Evolutionary conservation across 2,329 filamentous ascomycete species (phyloP).

Genomic region (Cercospora berteroae): DNA sequence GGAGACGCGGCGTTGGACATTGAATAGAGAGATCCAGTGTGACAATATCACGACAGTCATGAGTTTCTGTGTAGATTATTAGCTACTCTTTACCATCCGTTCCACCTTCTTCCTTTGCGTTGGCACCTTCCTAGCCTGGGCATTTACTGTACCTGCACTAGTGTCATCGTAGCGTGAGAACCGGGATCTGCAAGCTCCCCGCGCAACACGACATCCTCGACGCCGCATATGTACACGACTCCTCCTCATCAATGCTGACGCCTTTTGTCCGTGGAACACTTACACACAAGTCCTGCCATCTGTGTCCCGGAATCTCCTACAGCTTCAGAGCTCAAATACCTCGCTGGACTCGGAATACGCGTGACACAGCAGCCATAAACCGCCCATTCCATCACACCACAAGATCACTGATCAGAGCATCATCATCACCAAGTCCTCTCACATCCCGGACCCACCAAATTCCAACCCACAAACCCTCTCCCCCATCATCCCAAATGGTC

Average conservation of each 20-base stretch:
- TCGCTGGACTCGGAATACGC: neutral
- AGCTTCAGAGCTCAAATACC: neutral
- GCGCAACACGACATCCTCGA: neutral
- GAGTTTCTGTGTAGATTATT: neutral
- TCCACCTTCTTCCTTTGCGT: neutral
- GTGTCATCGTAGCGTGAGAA: slow-evolving; percentile 3
- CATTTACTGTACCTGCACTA: slow-evolving; percentile 7
- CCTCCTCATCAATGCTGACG: slow-evolving; percentile 1
- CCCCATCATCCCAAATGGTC: slow-evolving; percentile 55
- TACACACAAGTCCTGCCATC: neutral
- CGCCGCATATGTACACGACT: neutral
- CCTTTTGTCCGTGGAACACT: neutral
- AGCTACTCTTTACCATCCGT: neutral
- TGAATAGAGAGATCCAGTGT: slow-evolving; percentile 22
- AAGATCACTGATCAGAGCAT: neutral
- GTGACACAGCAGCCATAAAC: neutral
- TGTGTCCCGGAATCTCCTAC: neutral
- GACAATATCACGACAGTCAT: neutral
- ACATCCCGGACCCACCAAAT: neutral
- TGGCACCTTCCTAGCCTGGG: slow-evolving; percentile 6
- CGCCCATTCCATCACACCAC: neutral
- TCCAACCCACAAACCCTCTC: neutral
- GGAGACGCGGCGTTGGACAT: slow-evolving; percentile 38
- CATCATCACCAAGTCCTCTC: neutral
- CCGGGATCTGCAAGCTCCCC: neutral